These are phyloP conservation scores for Wickerhamomyces strasburgensis DNA, from an alignment of 805 yeast species.

Conservation along the genomic window DNA sequence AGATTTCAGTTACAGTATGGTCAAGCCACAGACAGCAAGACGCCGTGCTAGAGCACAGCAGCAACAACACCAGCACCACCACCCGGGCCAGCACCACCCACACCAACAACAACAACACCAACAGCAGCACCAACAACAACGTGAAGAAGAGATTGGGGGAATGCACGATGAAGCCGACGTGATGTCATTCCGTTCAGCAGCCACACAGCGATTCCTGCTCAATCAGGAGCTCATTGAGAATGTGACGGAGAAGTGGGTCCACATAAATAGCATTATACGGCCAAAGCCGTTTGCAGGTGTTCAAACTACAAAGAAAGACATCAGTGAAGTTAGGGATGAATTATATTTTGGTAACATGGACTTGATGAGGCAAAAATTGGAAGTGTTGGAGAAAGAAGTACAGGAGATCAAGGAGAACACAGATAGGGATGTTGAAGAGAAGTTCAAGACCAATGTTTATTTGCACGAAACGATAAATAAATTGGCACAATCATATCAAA, in stretches of 20 bases:
- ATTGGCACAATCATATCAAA: slow-evolving; percentile 11
- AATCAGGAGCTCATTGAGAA: slow-evolving; percentile 49
- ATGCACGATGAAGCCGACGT: slow-evolving; percentile 52
- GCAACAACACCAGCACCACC: slow-evolving; percentile 10
- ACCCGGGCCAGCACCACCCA: slow-evolving; percentile 8
- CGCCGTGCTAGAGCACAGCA: slow-evolving; percentile 21
- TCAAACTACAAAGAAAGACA: slow-evolving; percentile 14
- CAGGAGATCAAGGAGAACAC: slow-evolving; percentile 9
- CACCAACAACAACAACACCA: slow-evolving; percentile 7
- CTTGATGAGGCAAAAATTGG: slow-evolving; percentile 21
- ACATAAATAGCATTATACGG: slow-evolving; percentile 38
- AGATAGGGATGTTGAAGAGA: slow-evolving; percentile 2
- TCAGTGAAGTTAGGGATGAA: slow-evolving; percentile 15
- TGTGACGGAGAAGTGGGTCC: slow-evolving; percentile 42
- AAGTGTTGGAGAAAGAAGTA: slow-evolving; percentile 17
- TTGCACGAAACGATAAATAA: slow-evolving; percentile 8
- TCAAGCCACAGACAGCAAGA: slow-evolving; percentile 21
- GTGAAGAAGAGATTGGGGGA: slow-evolving; percentile 21
- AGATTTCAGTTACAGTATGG: slow-evolving; percentile 12
- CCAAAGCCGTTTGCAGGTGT: slow-evolving; percentile 29
- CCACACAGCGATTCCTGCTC: slow-evolving; percentile 36
- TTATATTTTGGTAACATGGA: slow-evolving; percentile 23
- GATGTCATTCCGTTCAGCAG: slow-evolving; percentile 42
- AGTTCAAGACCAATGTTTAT: background rate
- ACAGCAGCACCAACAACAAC: slow-evolving; percentile 9